phyloP scores from a whole-genome alignment of 73 alveolate species.

The Symbiodinium pilosum region DNA sequence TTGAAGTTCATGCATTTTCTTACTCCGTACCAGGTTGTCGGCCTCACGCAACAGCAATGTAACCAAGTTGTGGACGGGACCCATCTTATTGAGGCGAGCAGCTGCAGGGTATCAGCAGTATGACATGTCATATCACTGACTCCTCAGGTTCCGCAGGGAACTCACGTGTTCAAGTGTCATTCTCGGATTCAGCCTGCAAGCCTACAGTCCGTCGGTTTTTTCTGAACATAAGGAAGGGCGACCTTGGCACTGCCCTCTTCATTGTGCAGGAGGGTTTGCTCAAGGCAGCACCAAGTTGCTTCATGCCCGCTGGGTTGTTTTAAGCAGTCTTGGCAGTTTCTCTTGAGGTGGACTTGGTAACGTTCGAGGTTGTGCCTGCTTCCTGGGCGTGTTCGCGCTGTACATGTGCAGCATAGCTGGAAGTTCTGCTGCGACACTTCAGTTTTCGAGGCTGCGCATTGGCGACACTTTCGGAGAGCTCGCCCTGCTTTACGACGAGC shows the following conservation, averaged over 20 bases:
- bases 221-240: constrained; percentile 37
- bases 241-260: constrained; percentile 64
- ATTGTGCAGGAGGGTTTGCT: constrained; percentile 54
- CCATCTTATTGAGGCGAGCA: neutral
- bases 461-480: constrained; percentile 74
- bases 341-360: constrained; percentile 43
- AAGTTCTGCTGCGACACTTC: too few relatives aligned
- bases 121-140: too few relatives aligned
- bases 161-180: neutral
- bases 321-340: too few relatives aligned
- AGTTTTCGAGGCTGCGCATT: constrained; percentile 33
- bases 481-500: constrained; percentile 89
- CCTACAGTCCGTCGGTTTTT: neutral
- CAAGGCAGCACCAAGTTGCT: neutral
- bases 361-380: constrained; percentile 52
- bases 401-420: too few relatives aligned
- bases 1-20: neutral
- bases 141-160: neutral
- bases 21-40: neutral
- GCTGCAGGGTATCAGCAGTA: too few relatives aligned
- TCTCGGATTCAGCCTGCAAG: too few relatives aligned
- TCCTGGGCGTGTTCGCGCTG: too few relatives aligned
- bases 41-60: neutral
- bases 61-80: neutral
- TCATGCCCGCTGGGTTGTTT: too few relatives aligned